A percentile compares a stretch with the other conserved stretches of the same genome.
These are phyloP conservation scores for Aspergillus uvarum DNA, from an alignment of 2,329 filamentous ascomycete genomes.

Conservation along the genomic window DNA sequence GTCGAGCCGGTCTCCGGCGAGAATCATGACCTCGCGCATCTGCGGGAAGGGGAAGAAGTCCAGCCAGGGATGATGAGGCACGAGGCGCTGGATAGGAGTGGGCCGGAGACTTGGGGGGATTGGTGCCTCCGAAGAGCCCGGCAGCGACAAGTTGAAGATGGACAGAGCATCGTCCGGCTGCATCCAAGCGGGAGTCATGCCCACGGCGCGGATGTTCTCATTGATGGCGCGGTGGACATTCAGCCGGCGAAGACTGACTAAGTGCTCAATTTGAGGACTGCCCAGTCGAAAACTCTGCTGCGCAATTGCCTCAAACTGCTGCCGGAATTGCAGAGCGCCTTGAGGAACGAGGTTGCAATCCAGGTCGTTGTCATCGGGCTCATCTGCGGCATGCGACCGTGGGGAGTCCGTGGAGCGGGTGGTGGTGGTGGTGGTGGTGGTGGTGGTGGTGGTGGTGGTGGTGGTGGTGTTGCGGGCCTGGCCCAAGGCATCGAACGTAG, in stretches of 20 bases:
- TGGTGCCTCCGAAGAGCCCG: background rate
- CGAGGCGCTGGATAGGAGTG: conserved; percentile 37
- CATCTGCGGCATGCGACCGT: background rate
- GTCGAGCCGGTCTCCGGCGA: conserved; percentile 21
- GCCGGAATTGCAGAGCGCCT: conserved; percentile 8
- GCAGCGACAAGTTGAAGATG: conserved; percentile 19
- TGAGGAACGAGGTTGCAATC: conserved; percentile 8
- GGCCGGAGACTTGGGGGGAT: conserved; percentile 34
- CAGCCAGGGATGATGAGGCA: conserved; percentile 43
- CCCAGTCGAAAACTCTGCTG: background rate
- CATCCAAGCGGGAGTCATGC: conserved; percentile 22
- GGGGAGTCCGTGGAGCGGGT: too few species aligned
- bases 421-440: too few species aligned
- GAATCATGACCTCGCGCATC: conserved; percentile 42
- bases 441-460: too few species aligned
- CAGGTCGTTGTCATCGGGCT: background rate
- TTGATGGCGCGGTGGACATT: conserved; percentile 38
- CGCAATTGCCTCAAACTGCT: conserved; percentile 7
- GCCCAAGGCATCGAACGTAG: too few species aligned
- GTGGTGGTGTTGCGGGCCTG: too few species aligned
- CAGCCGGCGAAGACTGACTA: conserved; percentile 34
- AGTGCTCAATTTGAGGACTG: conserved; percentile 15
- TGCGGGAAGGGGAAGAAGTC: conserved; percentile 35
- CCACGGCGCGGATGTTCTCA: conserved; percentile 31
- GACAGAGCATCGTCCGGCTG: conserved; percentile 25